These are phyloP conservation scores for Astrothelium macrocarpum DNA, from an alignment of 495 filamentous ascomycete genomes.

Conservation along the genomic window DNA sequence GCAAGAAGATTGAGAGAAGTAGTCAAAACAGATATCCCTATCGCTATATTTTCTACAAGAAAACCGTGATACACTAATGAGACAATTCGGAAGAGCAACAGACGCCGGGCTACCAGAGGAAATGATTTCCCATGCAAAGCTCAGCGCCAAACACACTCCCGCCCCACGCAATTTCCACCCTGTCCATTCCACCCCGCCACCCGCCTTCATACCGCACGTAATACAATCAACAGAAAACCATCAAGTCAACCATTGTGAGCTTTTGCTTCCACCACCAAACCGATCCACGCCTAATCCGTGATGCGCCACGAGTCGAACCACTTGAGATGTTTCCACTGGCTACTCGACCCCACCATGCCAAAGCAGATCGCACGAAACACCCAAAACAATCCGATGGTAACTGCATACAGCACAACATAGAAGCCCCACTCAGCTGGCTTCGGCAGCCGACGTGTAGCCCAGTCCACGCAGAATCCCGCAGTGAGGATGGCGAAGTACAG, in stretches of 20 bases:
- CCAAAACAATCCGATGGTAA: constrained; percentile 69
- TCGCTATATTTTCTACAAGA: constrained; percentile 6
- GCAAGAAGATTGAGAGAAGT: no score
- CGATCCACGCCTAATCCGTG: constrained; percentile 40
- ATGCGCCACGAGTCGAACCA: constrained; percentile 70
- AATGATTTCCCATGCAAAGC: background rate
- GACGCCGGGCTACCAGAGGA: background rate
- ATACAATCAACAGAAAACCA: background rate
- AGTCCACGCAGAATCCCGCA: constrained; percentile 83
- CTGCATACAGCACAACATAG: constrained; percentile 61
- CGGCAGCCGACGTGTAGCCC: constrained; percentile 54
- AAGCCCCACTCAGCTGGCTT: constrained; percentile 50
- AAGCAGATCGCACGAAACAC: constrained; percentile 93
- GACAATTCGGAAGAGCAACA: background rate
- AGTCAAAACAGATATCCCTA: background rate
- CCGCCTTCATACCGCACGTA: background rate
- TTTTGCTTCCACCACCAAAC: background rate
- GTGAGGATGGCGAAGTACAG: constrained; percentile 92
- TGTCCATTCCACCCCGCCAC: background rate
- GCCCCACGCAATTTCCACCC: background rate
- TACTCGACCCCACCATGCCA: constrained; percentile 79
- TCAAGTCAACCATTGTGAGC: no score
- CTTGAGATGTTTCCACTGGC: constrained; percentile 83
- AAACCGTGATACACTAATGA: constrained; percentile 2
- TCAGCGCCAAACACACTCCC: background rate